These are phyloP conservation scores for Penicillium sp. DNA, from an alignment of 2,329 filamentous ascomycete genomes.

Conservation along the genomic window DNA sequence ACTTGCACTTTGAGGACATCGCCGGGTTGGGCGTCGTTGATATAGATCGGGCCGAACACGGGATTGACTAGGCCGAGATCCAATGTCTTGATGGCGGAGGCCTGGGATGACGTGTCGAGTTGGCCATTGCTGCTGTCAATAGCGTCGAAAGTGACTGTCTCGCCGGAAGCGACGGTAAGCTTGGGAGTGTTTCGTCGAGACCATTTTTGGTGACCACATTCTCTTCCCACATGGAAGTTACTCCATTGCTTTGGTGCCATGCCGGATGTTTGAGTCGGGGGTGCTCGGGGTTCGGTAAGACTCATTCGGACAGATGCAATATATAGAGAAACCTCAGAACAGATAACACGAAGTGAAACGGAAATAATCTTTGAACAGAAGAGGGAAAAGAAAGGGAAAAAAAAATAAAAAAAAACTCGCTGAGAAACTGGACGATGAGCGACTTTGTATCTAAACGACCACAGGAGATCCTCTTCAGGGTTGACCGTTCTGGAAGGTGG, in stretches of 20 bases:
- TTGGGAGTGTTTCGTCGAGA: constrained; percentile 47
- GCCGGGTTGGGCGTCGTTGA: constrained; percentile 52
- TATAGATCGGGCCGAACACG: constrained; percentile 52
- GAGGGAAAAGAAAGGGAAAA: background rate
- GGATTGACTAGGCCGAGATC: constrained; percentile 48
- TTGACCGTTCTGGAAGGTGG: constrained; percentile 28
- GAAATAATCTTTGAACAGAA: background rate
- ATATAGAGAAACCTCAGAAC: background rate
- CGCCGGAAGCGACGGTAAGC: constrained; percentile 50
- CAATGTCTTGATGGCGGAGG: constrained; percentile 43
- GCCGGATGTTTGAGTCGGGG: constrained; percentile 8
- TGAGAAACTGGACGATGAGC: constrained; percentile 5
- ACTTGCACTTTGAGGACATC: constrained; percentile 55
- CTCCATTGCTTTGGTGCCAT: constrained; percentile 24
- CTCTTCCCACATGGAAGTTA: constrained; percentile 35
- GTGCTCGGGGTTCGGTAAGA: constrained; percentile 13
- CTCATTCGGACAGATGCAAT: constrained; percentile 13
- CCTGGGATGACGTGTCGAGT: constrained; percentile 45
- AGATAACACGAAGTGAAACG: no score
- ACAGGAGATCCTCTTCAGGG: constrained; percentile 19
- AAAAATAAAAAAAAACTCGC: background rate
- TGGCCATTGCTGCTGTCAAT: constrained; percentile 54
- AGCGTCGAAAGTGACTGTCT: constrained; percentile 51
- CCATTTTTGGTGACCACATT: constrained; percentile 51
- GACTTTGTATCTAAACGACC: constrained; percentile 7